Conservation (phyloP, 441 rosid genomes). For the Brassica hybrid region DNA sequence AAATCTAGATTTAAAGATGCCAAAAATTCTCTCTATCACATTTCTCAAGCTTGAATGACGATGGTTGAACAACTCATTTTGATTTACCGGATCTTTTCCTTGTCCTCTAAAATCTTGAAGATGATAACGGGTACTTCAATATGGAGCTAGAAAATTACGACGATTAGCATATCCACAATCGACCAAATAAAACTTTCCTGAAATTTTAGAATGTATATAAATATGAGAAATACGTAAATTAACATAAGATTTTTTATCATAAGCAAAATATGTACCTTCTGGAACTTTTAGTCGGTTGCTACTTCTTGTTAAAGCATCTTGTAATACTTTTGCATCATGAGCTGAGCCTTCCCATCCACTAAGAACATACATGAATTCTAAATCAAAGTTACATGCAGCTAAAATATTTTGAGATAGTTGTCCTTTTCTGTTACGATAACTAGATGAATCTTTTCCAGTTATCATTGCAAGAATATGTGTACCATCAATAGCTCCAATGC, state of each 20-base stretch:
- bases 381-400: constrained; percentile 6
- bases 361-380: not conserved
- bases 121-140: constrained; percentile 7
- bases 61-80: not conserved
- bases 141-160: constrained; percentile 2
- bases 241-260: not conserved
- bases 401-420: not conserved
- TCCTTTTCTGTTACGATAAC: not conserved
- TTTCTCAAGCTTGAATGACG: not conserved
- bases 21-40: constrained; percentile 15
- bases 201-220: not conserved
- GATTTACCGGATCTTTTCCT: not conserved
- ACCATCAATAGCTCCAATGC: not conserved
- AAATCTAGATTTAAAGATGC: constrained; percentile 7
- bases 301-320: constrained; percentile 12
- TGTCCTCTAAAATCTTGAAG: not conserved
- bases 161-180: constrained; percentile 10
- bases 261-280: not conserved
- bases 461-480: constrained; percentile 1
- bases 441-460: not conserved
- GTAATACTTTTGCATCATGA: constrained; percentile 3
- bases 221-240: not conserved
- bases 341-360: not conserved
- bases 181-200: constrained; percentile 7
- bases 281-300: not conserved